These are phyloP conservation scores for Cyathus striatus DNA, from an alignment of 768 basidiomycete genomes.

Conservation along the genomic window DNA sequence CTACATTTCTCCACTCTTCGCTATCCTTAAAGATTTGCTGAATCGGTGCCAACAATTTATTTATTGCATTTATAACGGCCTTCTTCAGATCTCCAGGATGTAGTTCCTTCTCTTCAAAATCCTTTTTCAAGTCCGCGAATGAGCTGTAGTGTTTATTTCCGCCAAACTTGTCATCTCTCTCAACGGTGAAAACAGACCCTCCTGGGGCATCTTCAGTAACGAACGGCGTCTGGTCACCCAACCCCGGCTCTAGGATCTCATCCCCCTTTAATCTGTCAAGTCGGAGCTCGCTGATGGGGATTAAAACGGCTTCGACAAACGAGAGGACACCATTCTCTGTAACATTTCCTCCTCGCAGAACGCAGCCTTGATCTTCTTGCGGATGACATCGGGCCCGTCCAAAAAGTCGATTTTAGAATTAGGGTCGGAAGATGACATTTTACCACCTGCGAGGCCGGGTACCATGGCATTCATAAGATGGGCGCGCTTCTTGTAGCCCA, in stretches of 20 bases:
- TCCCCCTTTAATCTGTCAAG: slow-evolving; percentile 52
- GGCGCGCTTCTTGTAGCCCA: slow-evolving; percentile 91
- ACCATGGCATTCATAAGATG: slow-evolving; percentile 99
- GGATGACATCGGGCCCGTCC: slow-evolving; percentile 76
- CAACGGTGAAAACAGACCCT: slow-evolving; percentile 78
- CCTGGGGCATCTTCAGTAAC: slow-evolving; percentile 64
- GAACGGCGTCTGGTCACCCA: slow-evolving; percentile 60
- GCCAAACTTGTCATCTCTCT: slow-evolving; percentile 76
- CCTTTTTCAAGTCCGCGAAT: slow-evolving; percentile 63
- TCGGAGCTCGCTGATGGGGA: slow-evolving; percentile 78
- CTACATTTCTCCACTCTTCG: slow-evolving; percentile 76
- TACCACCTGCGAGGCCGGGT: slow-evolving; percentile 90
- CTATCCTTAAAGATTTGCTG: slow-evolving; percentile 69
- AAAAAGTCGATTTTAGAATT: slow-evolving; percentile 99
- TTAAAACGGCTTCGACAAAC: slow-evolving; percentile 82
- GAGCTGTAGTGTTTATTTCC: slow-evolving; percentile 66
- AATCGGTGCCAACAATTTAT: slow-evolving; percentile 74
- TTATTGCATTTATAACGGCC: slow-evolving; percentile 69
- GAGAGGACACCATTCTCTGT: slow-evolving; percentile 85
- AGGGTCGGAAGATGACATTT: slow-evolving; percentile 98
- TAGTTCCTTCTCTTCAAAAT: slow-evolving; percentile 70
- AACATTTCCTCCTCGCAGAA: slow-evolving; percentile 93
- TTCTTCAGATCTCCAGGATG: slow-evolving; percentile 91
- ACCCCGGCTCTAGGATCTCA: slow-evolving; percentile 39
- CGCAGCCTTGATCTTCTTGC: slow-evolving; percentile 86